phyloP scores from a whole-genome alignment of 371 early-diverging fungal species.

The Mortierella sp. region DNA sequence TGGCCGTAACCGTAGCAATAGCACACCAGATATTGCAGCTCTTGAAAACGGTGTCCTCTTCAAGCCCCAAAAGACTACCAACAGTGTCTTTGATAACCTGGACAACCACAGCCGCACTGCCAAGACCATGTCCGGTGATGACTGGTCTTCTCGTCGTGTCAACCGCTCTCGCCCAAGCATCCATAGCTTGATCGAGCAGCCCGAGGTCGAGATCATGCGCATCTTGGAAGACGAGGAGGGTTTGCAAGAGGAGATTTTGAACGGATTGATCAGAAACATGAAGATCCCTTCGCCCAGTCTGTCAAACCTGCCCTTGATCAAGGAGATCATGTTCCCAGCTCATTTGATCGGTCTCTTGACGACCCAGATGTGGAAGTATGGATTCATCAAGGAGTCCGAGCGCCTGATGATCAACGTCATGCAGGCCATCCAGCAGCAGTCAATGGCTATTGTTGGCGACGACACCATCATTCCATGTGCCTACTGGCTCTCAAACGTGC shows the following conservation, averaged over 20 bases:
- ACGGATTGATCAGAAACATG: slow-evolving; percentile 87
- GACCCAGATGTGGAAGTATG: slow-evolving; percentile 90
- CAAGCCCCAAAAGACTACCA: slow-evolving; percentile 53
- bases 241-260: slow-evolving; percentile 89
- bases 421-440: slow-evolving; percentile 83
- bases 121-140: slow-evolving; percentile 56
- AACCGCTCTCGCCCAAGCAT: slow-evolving; percentile 51
- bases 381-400: slow-evolving; percentile 84
- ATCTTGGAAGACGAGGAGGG: slow-evolving; percentile 68
- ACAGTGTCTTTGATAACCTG: slow-evolving; percentile 54
- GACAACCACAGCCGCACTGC: slow-evolving; percentile 50
- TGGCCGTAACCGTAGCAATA: slow-evolving; percentile 54
- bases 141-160: slow-evolving; percentile 54
- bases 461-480: slow-evolving; percentile 75
- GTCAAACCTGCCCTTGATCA: slow-evolving; percentile 81
- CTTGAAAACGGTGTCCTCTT: slow-evolving; percentile 44
- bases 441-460: slow-evolving; percentile 61
- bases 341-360: slow-evolving; percentile 90
- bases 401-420: slow-evolving; percentile 87
- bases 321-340: slow-evolving; percentile 95
- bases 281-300: slow-evolving; percentile 90
- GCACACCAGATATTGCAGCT: slow-evolving; percentile 51
- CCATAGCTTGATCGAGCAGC: slow-evolving; percentile 56
- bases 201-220: slow-evolving; percentile 55
- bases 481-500: slow-evolving; percentile 94